These are phyloP conservation scores for Phytophthora lateralis DNA, from an alignment of 352 stramenopile genomes.

Conservation along the genomic window DNA sequence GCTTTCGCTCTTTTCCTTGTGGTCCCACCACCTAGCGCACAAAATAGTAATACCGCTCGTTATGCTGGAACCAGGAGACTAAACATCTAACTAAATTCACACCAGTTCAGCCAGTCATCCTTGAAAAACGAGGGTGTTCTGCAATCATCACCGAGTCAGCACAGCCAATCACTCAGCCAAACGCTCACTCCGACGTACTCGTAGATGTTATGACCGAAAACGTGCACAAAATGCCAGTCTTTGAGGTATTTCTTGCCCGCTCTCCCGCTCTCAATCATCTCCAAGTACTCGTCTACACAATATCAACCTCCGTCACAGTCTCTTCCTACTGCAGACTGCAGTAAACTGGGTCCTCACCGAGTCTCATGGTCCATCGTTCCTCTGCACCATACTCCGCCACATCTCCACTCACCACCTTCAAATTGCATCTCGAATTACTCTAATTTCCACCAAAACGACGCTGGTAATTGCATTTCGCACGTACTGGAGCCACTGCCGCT, in stretches of 20 bases:
- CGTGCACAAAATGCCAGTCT: slow-evolving; percentile 86
- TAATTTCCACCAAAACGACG: neutral
- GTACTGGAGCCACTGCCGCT: slow-evolving; percentile 58
- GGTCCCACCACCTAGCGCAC: slow-evolving; percentile 74
- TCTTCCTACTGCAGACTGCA: neutral
- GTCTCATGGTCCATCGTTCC: slow-evolving; percentile 58
- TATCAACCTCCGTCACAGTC: slow-evolving; percentile 3
- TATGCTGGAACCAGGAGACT: neutral
- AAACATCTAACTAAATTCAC: slow-evolving; percentile 1
- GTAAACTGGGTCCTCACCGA: slow-evolving; percentile 40
- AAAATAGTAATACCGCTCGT: neutral
- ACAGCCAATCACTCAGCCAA: slow-evolving; percentile 26
- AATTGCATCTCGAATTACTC: neutral
- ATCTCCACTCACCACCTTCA: slow-evolving; percentile 69
- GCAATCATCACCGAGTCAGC: slow-evolving; percentile 21
- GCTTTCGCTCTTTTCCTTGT: slow-evolving; percentile 60
- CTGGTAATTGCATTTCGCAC: slow-evolving; percentile 1
- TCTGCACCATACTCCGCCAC: slow-evolving; percentile 67
- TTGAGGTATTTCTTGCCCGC: slow-evolving; percentile 81
- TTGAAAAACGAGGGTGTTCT: slow-evolving; percentile 87
- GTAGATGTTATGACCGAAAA: slow-evolving; percentile 61
- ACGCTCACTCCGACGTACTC: slow-evolving; percentile 38
- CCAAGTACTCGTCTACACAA: slow-evolving; percentile 63
- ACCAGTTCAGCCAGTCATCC: slow-evolving; percentile 95
- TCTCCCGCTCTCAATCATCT: slow-evolving; percentile 47